These are phyloP conservation scores for Talaromyces sp. DNA, from an alignment of 2,329 filamentous ascomycete genomes.

Conservation along the genomic window DNA sequence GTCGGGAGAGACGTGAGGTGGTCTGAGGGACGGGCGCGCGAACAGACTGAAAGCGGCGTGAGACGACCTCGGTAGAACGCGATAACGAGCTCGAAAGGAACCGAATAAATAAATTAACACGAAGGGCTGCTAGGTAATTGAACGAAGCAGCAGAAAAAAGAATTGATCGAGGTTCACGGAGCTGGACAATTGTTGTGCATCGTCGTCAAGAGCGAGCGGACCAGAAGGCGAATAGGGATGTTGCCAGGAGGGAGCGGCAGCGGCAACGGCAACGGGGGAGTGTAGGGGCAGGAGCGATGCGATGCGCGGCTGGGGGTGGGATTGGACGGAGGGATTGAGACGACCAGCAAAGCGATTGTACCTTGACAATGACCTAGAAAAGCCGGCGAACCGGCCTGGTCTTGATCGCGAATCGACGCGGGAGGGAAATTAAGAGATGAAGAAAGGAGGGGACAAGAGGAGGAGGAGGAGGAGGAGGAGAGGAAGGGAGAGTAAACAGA, in stretches of 20 bases:
- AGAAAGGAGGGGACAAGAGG: slow-evolving; percentile 16
- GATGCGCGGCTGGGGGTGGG: slow-evolving; percentile 6
- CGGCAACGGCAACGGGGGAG: not conserved
- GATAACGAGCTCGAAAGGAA: not conserved
- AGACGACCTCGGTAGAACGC: slow-evolving; percentile 8
- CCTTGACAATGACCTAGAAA: slow-evolving; percentile 19
- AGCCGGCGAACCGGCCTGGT: slow-evolving; percentile 22
- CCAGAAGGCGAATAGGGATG: slow-evolving; percentile 6
- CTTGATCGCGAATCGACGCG: slow-evolving; percentile 26
- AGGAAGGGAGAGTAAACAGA: slow-evolving; percentile 16
- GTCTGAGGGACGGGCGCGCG: slow-evolving; percentile 15
- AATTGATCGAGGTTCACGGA: slow-evolving; percentile 13
- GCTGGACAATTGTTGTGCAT: slow-evolving; percentile 15
- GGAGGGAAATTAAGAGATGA: slow-evolving; percentile 23
- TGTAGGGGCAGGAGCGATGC: slow-evolving; percentile 6
- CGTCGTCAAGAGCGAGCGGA: slow-evolving; percentile 14
- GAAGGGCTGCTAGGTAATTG: not conserved
- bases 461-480: slow-evolving; percentile 13
- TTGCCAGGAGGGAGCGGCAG: slow-evolving; percentile 6
- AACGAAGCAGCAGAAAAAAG: not conserved
- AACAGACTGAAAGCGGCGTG: slow-evolving; percentile 10
- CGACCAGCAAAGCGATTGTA: slow-evolving; percentile 3
- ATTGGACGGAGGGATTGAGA: not conserved
- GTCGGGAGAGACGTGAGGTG: slow-evolving; percentile 8
- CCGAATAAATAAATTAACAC: not conserved